Base-by-base conservation (phyloP, 1,284 basidiomycete species). In the Vanrija sp. region DNA sequence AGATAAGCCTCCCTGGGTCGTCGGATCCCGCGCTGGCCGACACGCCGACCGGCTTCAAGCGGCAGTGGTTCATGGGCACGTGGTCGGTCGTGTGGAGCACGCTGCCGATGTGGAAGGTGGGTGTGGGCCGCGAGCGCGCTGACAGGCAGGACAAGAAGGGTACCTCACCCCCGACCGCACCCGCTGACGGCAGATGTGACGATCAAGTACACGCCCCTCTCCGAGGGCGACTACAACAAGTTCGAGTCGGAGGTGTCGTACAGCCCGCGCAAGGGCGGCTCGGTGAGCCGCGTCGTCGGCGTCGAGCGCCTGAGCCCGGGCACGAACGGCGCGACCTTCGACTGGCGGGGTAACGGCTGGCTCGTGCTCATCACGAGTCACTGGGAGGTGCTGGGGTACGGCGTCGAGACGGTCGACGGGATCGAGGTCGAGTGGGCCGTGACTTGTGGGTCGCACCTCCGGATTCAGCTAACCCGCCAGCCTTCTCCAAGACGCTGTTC, bases 401-500 rank as follows among this genome's bases (percentile, higher is more conserved):
- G 71, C 18, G 59, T 31, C 12, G 12, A 31, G 10, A 14, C 5
- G 4, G 31, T 31, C 31, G 31, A 68, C 51, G 72, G 25, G 10
- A 52, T 54, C 6, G 63, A 62, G 3, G 47, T 68, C 23, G 71
- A 77, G 54, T 82, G 79, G 79, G 78, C 76, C 18, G 77, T 80
- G 10, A 81, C 79, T 10, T 81, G 75, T 75, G 38, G 54, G 71
- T 65, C 14, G 2, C 9, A 25, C 5, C 24, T 6, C 16, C 22
- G 39, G 24, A 9, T 2, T 9, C 1, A 6, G 31, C 45, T 47
- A 38, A 31, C 46, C 10, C 25, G 8, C 4, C 37, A 75, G 74
- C 75, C 65, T 82, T 82, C 65, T 77, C 77, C 44, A 78, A 77
- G 65, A 81, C 81, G 20, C 63, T 81, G 35, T 82, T 82, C 69